Conservation (phyloP, 345 rosid genomes). For the Dipteronia sinensis region DNA sequence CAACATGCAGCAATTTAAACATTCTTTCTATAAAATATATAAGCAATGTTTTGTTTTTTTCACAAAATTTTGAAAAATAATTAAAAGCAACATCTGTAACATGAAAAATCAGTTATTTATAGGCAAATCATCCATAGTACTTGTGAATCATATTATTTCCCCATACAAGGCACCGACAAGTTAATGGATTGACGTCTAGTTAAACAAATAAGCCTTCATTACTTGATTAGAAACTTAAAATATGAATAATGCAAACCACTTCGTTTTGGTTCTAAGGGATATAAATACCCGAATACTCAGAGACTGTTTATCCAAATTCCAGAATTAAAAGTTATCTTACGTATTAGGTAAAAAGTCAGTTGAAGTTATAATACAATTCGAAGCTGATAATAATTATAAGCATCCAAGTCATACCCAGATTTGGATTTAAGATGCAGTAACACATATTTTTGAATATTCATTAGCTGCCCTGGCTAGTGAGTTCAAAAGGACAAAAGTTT, state of each 20-base stretch:
- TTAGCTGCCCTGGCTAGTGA: background rate
- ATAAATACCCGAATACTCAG: background rate
- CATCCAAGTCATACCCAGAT: background rate
- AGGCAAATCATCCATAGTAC: background rate
- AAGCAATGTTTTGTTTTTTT: background rate
- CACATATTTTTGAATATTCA: background rate
- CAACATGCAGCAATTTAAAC: conserved; percentile 16
- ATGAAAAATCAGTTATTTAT: background rate
- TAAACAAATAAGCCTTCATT: background rate
- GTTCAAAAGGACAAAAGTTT: background rate
- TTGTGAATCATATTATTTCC: background rate
- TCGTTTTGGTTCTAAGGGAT: background rate
- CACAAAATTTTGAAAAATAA: background rate
- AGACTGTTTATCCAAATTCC: background rate
- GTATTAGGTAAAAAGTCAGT: background rate
- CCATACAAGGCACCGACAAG: background rate
- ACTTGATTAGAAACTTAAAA: background rate
- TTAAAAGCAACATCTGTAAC: background rate
- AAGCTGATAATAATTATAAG: background rate
- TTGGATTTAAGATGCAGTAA: background rate
- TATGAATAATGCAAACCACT: background rate
- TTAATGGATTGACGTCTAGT: background rate
- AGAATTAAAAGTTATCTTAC: background rate
- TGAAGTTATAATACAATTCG: background rate
- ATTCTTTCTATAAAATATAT: conserved; percentile 3